Evolutionary conservation across 495 filamentous ascomycete species (phyloP).

Genomic region (Neurospora sublineolata): DNA sequence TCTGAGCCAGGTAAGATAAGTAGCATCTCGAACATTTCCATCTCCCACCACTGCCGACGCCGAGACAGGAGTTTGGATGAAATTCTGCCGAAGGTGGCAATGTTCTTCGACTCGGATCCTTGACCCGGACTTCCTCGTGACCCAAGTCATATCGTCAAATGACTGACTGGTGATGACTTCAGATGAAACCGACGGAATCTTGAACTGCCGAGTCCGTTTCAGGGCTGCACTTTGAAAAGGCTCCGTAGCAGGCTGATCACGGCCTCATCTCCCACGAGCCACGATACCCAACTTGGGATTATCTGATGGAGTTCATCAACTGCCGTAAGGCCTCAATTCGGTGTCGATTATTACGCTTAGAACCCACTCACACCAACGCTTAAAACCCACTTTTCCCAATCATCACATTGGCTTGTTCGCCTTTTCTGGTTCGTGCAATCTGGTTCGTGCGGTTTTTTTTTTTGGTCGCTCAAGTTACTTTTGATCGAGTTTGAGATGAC

Average conservation of each 20-base stretch:
- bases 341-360: too few relatives aligned
- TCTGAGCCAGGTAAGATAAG: not conserved
- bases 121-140: not conserved
- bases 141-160: not conserved
- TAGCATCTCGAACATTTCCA: not conserved
- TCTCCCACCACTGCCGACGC: not conserved
- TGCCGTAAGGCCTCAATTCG: too few relatives aligned
- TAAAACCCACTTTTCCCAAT: too few relatives aligned
- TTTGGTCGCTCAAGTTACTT: too few relatives aligned
- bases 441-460: too few relatives aligned
- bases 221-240: not conserved
- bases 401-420: too few relatives aligned
- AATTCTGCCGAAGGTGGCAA: not conserved
- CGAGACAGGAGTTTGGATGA: not conserved
- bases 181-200: not conserved
- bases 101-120: not conserved
- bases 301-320: not conserved
- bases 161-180: not conserved
- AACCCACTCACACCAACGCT: too few relatives aligned
- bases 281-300: not conserved
- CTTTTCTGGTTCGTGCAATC: too few relatives aligned
- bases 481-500: too few relatives aligned
- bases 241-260: not conserved
- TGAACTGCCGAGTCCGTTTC: not conserved
- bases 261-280: not conserved